Evolutionary conservation across 176 grass and related monocot species (phyloP), one percentile per base, ranked within the genome.

Genomic region (Aegilops umbellulata): DNA sequence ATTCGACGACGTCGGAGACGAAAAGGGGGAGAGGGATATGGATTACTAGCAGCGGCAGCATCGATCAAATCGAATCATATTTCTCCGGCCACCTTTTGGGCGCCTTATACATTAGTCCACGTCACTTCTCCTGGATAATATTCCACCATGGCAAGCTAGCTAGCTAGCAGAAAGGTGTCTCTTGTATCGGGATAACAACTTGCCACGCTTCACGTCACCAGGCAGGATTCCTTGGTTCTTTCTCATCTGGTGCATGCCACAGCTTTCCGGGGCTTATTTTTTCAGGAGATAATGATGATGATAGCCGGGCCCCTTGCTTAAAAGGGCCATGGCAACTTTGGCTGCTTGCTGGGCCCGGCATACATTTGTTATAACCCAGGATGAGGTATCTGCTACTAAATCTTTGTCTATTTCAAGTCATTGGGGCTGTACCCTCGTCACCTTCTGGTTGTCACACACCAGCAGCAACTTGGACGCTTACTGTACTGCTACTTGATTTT

Each of bases 361-460:
- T 2, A 30, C 47, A 51, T 55, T 65, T 81, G 22, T 82, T 62
- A 46, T 49, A 53, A 19, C 16, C 15, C 69, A 10, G 69, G 32
- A 61, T 68, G 57, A 62, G 60, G 60, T 22, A 22, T 58, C 55
- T 58, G 55, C 36, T 38, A 76, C 36, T 38, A 76, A 53, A 86
- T 66, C 42, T 61, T 31, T 78, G 55, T 79, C 57, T 78, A 65
- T 79, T 79, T 7, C 51, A 55, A 7, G 11, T 63, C 79, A 17
- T n/a, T 10, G 16, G 16, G 86, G 69, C 25, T 79, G 80, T 23
- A 65, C 72, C 84, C 79, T 51, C 72, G 24, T 53, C 65, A 71
- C 79, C 55, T 64, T 41, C 65, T 63, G 69, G 84, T 53, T 86
- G 88, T 82, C 88, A 69, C 39, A 80, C 88, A 77, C 60, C 53